Base-by-base conservation (phyloP, 129 eudicot genomes). In the Flaveria trinervia region DNA sequence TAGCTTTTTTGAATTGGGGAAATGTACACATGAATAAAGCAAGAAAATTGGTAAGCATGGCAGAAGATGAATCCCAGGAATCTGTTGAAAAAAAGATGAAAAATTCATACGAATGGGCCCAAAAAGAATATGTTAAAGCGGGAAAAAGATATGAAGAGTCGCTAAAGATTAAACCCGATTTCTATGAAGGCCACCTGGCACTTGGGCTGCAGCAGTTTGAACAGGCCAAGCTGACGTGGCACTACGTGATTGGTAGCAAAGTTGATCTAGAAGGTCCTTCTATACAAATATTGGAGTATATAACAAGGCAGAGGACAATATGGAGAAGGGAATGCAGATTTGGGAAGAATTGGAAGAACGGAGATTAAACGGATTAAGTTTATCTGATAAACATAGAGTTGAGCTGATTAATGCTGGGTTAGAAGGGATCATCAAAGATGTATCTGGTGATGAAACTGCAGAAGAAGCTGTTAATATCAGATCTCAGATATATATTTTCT, bases 281-380 rank as follows among this genome's bases (percentile, higher is more conserved):
- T 51, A 22, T 82, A 11, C 80, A 84, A 79, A 81, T 91, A 16
- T 23, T 94, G 56, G 90, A 89, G 57, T 77, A 2, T 94, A 88
- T 59, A 94, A 94, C 61, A 91, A 87, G 64, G 97, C 98, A 3
- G 98, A 94, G 81, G 98, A 94, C 52, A 86, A 86, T 81, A 89
- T 94, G 96, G 98, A 94, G 70, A 87, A 75, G 73, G 98, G 98
- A 16, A 89, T 94, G 93, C 97, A 90, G 73, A 84, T 94, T 82
- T 94, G 96, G 96, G 98, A 94, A 83, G 98, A 94, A 76, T 75
- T 87, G 75, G 98, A 91, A 61, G 98, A 94, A 82, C 80, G 82
- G 9, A 84, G 90, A 61, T 81, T 87, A 39, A 94, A 94, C 71
- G 97, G 98, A 54, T 86, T 94, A 39, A 80, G 92, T 11, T 77